Base-by-base conservation (phyloP, 352 stramenopile species). In the Lagenidium sp. region DNA sequence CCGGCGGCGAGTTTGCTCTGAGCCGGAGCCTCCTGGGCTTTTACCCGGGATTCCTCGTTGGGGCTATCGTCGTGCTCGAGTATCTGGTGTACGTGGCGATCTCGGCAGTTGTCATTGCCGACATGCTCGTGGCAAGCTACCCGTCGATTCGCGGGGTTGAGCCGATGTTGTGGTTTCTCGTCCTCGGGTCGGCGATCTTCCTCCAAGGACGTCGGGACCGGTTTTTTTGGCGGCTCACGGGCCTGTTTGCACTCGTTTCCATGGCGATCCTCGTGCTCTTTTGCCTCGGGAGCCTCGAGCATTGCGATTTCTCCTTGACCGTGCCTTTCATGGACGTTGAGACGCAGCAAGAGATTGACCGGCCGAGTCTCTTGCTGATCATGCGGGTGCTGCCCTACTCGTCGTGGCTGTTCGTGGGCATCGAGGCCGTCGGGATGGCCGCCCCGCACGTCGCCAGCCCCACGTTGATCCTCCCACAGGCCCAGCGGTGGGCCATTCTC, bases 1-100 rank as follows among this genome's bases (percentile, higher is more conserved):
- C 51, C 4, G 60, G 60, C 24, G 60, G 60, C 25, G 48, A 43
- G 7, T 65, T 63, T 37, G 60, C 45, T 3, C 32, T 65, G 25
- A 28, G 41, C 8, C 48, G 60, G 13, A 53, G 44, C 32, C 47
- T 52, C 12, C 50, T 69, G 0, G 60, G 55, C 2, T 69, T 51
- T 23, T 60, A 47, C 23, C 23, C 36, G 2, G 60, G 52, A 21
- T 65, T 51, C 19, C n/a, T 60, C 6, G 21, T 60, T 18, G 52
- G 52, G 4, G 36, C 28, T 18, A 41, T 46, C 40, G 55, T 66
- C 32, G 44, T 36, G 7, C 25, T 69, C 24, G 45, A 60, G 51
- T 60, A 56, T 36, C 47, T 66, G n/a, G 16, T 40, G n/a, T 63
- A 66, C 38, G 47, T 54, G 8, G 28, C 60, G 6, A 39, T 25